phyloP scores from a whole-genome alignment of 768 basidiomycete species.

The Chalciporus piperatus region DNA sequence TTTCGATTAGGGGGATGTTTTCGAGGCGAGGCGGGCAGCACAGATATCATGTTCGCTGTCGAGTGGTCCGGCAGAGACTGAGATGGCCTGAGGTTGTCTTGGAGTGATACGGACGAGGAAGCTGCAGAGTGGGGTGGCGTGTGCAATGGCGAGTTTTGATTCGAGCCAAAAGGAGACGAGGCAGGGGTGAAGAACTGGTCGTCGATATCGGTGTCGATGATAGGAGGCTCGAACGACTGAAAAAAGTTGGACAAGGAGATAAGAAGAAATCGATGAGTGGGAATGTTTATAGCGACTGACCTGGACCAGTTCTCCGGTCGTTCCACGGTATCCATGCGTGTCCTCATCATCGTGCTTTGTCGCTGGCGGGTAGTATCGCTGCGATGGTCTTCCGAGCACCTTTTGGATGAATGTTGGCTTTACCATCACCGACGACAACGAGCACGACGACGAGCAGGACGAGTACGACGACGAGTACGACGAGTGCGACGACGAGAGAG shows the following conservation, averaged over 20 bases:
- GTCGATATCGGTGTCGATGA: constrained; percentile 31
- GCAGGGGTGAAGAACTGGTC: constrained; percentile 51
- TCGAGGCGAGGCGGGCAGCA: constrained; percentile 5
- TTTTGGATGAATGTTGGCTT: constrained; percentile 60
- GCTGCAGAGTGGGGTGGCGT: constrained; percentile 26
- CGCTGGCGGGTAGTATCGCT: constrained; percentile 45
- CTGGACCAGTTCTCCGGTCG: constrained; percentile 10
- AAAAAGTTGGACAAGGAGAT: constrained; percentile 1
- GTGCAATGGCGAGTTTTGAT: constrained; percentile 19
- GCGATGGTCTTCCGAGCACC: constrained; percentile 62
- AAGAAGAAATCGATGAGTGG: not conserved
- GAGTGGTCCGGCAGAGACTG: constrained; percentile 28
- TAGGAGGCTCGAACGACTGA: constrained; percentile 13
- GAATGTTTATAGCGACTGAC: constrained; percentile 14
- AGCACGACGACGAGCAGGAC: not conserved
- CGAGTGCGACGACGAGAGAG: not conserved
- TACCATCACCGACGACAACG: constrained; percentile 37
- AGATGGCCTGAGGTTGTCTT: constrained; percentile 36
- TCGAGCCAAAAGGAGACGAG: constrained; percentile 17
- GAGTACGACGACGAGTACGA: not conserved
- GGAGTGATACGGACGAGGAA: constrained; percentile 28
- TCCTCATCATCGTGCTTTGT: constrained; percentile 4
- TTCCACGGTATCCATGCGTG: constrained; percentile 7
- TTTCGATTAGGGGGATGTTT: constrained; percentile 23
- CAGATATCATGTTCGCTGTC: constrained; percentile 18